phyloP scores from a whole-genome alignment of 2,329 filamentous ascomycete species.

The Niveomyces coronatus region DNA sequence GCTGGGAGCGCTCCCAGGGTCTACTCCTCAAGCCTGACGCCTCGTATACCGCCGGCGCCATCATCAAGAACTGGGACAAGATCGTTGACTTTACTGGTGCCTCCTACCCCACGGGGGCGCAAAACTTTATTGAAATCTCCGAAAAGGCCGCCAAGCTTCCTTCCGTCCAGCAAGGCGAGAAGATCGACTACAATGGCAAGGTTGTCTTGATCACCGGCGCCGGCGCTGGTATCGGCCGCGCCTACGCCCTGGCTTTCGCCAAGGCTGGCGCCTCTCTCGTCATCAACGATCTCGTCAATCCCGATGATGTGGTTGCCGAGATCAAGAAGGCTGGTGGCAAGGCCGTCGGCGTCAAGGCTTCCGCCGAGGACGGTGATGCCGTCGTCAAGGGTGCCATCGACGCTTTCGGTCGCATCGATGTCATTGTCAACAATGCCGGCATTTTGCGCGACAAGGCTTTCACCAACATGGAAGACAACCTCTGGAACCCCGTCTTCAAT shows the following conservation, averaged over 20 bases:
- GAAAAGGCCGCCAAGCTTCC: constrained; percentile 74
- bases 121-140: constrained; percentile 78
- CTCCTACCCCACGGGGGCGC: constrained; percentile 72
- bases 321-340: constrained; percentile 84
- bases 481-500: constrained; percentile 86
- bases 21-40: constrained; percentile 82
- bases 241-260: constrained; percentile 80
- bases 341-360: constrained; percentile 86
- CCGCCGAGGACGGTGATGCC: constrained; percentile 81
- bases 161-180: constrained; percentile 60
- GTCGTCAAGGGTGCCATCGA: constrained; percentile 93
- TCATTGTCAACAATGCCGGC: constrained; percentile 95
- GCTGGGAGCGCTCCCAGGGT: constrained; percentile 90
- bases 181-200: constrained; percentile 71
- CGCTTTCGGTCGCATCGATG: constrained; percentile 84
- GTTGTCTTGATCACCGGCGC: constrained; percentile 83
- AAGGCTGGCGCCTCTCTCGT: constrained; percentile 77
- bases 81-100: constrained; percentile 78
- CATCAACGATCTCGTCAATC: constrained; percentile 92
- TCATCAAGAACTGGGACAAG: constrained; percentile 82
- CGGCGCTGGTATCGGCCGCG: constrained; percentile 82
- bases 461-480: constrained; percentile 88
- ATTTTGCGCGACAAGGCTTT: constrained; percentile 98
- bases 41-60: constrained; percentile 75
- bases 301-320: constrained; percentile 81